phyloP scores from a whole-genome alignment of 2,329 filamentous ascomycete genomes.

The Sordariomycetes sp. region DNA sequence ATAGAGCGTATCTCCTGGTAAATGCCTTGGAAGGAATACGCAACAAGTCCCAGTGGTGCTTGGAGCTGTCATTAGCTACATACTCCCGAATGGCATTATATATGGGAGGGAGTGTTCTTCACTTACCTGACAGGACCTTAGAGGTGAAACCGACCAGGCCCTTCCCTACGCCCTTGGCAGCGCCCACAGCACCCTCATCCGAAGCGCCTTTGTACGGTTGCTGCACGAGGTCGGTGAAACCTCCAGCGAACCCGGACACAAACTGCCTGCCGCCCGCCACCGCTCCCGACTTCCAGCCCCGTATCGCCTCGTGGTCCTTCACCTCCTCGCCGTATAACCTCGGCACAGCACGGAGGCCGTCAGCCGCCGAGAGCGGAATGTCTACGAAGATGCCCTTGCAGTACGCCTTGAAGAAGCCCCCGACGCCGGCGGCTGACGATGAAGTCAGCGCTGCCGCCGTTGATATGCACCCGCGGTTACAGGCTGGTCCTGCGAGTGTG shows the following conservation, averaged over 20 bases:
- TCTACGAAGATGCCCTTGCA: constrained; percentile 69
- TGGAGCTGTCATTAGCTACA: not conserved
- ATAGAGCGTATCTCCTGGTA: constrained; percentile 9
- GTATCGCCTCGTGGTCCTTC: constrained; percentile 65
- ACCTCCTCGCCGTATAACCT: constrained; percentile 78
- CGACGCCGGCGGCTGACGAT: not conserved
- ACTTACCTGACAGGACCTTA: constrained; percentile 66
- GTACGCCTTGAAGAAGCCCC: constrained; percentile 22
- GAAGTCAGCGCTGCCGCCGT: not conserved
- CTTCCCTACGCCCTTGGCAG: constrained; percentile 72
- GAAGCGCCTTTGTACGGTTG: constrained; percentile 57
- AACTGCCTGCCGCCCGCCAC: constrained; percentile 71
- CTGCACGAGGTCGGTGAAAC: constrained; percentile 68
- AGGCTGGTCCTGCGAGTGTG: not conserved
- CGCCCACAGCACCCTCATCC: constrained; percentile 41
- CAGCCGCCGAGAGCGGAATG: constrained; percentile 70
- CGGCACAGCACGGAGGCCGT: constrained; percentile 82
- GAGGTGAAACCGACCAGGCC: constrained; percentile 72
- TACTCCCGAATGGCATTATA: not conserved
- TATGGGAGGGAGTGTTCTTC: not conserved
- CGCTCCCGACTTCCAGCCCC: constrained; percentile 64
- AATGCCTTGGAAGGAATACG: constrained; percentile 11
- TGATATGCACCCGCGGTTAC: not conserved
- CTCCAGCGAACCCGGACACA: constrained; percentile 68
- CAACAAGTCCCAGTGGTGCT: constrained; percentile 11